Conservation (phyloP, 2,329 filamentous ascomycete genomes). For the Pezicula neosporulosa region DNA sequence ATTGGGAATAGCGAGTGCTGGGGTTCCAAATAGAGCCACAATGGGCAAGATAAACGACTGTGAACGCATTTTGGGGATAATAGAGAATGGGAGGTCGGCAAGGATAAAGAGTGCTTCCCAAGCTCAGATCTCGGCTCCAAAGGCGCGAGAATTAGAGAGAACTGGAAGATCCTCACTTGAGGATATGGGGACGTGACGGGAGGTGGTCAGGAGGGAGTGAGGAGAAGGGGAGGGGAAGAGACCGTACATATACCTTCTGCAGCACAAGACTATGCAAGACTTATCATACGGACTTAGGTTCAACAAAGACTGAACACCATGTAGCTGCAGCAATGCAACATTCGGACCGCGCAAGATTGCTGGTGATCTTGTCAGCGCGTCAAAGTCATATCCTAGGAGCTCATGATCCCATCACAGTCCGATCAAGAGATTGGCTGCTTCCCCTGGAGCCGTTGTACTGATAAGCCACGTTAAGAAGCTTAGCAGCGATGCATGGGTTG, state of each 20-base stretch:
- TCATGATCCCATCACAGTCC: neutral
- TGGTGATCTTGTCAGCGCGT: constrained; percentile 2
- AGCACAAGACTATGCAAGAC: neutral
- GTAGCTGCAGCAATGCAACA: too few relatives aligned
- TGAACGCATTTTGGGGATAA: neutral
- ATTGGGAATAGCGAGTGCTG: constrained; percentile 14
- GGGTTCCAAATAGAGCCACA: constrained; percentile 10
- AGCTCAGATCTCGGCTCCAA: neutral
- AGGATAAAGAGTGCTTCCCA: neutral
- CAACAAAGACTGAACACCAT: neutral
- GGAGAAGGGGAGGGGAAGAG: neutral
- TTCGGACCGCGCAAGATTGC: neutral
- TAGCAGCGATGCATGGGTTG: neutral
- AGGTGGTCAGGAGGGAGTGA: constrained; percentile 4
- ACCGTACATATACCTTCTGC: constrained; percentile 1
- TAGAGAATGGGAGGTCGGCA: neutral
- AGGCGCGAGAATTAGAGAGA: neutral
- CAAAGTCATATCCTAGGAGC: neutral
- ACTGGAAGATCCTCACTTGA: neutral
- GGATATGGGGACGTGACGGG: too few relatives aligned
- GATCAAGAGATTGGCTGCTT: constrained; percentile 13
- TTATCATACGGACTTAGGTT: neutral
- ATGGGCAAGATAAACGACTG: constrained; percentile 4
- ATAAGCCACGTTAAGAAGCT: neutral
- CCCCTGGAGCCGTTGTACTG: constrained; percentile 4